Evolutionary conservation across 768 basidiomycete species (phyloP).

Genomic region (Leccinum truebloodii): DNA sequence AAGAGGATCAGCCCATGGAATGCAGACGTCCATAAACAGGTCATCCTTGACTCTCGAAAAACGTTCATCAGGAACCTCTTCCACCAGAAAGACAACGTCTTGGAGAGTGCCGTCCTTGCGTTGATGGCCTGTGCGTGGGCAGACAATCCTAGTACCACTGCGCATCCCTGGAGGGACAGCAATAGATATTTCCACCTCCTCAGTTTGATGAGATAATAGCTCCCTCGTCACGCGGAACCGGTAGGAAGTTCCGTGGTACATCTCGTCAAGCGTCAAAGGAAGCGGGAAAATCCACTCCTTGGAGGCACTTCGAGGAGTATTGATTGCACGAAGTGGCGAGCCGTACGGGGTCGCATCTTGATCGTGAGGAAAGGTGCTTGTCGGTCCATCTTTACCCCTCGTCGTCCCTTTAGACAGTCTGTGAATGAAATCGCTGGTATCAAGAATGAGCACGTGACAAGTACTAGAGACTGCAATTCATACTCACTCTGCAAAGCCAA

Average conservation of each 20-base stretch:
- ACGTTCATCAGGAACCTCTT: slow-evolving; percentile 56
- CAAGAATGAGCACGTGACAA: slow-evolving; percentile 10
- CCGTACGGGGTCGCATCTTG: slow-evolving; percentile 28
- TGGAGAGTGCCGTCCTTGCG: slow-evolving; percentile 55
- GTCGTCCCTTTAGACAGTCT: slow-evolving; percentile 25
- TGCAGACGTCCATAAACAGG: slow-evolving; percentile 51
- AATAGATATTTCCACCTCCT: slow-evolving; percentile 59
- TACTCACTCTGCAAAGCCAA: slow-evolving; percentile 33
- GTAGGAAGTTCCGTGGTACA: slow-evolving; percentile 55
- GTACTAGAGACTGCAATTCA: not conserved
- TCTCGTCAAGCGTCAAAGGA: slow-evolving; percentile 59
- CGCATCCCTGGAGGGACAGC: slow-evolving; percentile 64
- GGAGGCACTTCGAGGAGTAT: slow-evolving; percentile 40
- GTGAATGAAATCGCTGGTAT: slow-evolving; percentile 28
- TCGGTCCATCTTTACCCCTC: slow-evolving; percentile 7
- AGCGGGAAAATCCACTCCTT: slow-evolving; percentile 73
- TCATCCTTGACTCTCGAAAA: slow-evolving; percentile 61
- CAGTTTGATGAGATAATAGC: slow-evolving; percentile 47
- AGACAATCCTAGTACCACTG: slow-evolving; percentile 58
- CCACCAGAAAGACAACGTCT: slow-evolving; percentile 66
- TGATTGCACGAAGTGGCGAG: slow-evolving; percentile 43
- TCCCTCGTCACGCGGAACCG: slow-evolving; percentile 62
- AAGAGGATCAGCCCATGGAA: slow-evolving; percentile 57
- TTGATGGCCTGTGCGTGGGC: slow-evolving; percentile 68
- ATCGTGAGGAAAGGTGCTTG: slow-evolving; percentile 7